Evolutionary conservation across 2,329 filamentous ascomycete species (phyloP).

Genomic region (Fusarium acutatum): DNA sequence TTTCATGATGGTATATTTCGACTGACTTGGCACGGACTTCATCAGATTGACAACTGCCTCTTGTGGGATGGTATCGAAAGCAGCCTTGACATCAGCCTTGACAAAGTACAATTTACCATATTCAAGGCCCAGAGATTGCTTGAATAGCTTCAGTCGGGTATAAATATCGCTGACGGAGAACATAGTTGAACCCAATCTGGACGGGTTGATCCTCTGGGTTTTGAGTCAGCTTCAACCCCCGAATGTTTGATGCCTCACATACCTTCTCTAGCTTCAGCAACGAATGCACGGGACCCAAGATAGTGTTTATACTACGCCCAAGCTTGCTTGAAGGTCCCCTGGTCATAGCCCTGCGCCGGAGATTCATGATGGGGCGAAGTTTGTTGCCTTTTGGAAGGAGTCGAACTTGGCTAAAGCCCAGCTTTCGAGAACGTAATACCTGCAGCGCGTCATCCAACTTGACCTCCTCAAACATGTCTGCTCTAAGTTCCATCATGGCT

Average conservation of each 20-base stretch:
- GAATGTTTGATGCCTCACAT: slow-evolving; percentile 13
- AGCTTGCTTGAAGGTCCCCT: slow-evolving; percentile 70
- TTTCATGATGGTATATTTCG: slow-evolving; percentile 75
- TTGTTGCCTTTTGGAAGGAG: slow-evolving; percentile 82
- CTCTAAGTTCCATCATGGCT: slow-evolving; percentile 72
- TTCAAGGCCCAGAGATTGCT: slow-evolving; percentile 53
- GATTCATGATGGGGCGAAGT: slow-evolving; percentile 87
- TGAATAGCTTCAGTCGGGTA: slow-evolving; percentile 75
- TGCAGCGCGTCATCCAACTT: slow-evolving; percentile 62
- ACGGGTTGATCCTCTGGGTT: slow-evolving; percentile 57
- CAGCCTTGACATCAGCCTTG: slow-evolving; percentile 90
- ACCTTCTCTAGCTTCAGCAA: slow-evolving; percentile 83
- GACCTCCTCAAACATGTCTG: slow-evolving; percentile 82
- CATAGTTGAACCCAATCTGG: slow-evolving; percentile 78
- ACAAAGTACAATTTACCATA: slow-evolving; percentile 76
- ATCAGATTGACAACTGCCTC: slow-evolving; percentile 74
- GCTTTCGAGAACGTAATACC: slow-evolving; percentile 66
- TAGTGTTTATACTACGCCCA: slow-evolving; percentile 52
- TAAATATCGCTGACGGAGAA: slow-evolving; percentile 87
- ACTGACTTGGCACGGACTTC: slow-evolving; percentile 61
- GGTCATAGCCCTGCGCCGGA: slow-evolving; percentile 70
- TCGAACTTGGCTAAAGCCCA: slow-evolving; percentile 82
- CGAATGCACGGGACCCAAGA: slow-evolving; percentile 77
- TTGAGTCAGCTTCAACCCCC: slow-evolving; percentile 16
- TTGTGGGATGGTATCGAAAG: slow-evolving; percentile 96